Conservation (phyloP, 2,329 filamentous ascomycete genomes). For the Penicillium fuscoglaucum region DNA sequence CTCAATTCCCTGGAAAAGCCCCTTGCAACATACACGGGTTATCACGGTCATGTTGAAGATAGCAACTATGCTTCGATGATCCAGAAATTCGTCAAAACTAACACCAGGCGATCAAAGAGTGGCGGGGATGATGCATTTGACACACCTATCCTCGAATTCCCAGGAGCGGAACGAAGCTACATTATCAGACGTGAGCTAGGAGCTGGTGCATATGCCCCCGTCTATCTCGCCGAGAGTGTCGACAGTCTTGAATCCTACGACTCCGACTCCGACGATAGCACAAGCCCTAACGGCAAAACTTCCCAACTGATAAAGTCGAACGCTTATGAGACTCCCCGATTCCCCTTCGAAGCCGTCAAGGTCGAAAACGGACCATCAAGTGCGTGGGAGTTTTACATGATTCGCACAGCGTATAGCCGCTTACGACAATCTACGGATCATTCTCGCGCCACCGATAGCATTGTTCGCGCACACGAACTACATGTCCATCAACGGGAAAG, state of each 20-base stretch:
- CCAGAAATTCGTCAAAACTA: slow-evolving; percentile 73
- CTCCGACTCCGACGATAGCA: slow-evolving; percentile 37
- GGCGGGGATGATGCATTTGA: slow-evolving; percentile 61
- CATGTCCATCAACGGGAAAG: slow-evolving; percentile 89
- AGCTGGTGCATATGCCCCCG: slow-evolving; percentile 89
- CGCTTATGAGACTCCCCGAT: slow-evolving; percentile 39
- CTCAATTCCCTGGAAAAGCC: slow-evolving; percentile 72
- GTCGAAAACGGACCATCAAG: slow-evolving; percentile 81
- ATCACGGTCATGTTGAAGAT: slow-evolving; percentile 67
- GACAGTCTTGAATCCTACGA: slow-evolving; percentile 48
- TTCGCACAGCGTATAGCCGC: slow-evolving; percentile 75
- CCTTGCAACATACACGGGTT: slow-evolving; percentile 73
- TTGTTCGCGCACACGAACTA: slow-evolving; percentile 83
- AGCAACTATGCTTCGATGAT: slow-evolving; percentile 73
- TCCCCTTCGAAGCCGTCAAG: slow-evolving; percentile 81
- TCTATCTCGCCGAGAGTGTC: slow-evolving; percentile 83
- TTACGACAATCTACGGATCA: slow-evolving; percentile 62
- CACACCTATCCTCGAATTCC: slow-evolving; percentile 67
- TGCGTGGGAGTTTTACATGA: slow-evolving; percentile 96
- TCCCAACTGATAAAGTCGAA: slow-evolving; percentile 47
- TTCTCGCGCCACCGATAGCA: slow-evolving; percentile 68
- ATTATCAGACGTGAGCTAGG: slow-evolving; percentile 82
- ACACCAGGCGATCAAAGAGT: slow-evolving; percentile 52
- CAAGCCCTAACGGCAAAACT: slow-evolving; percentile 52
- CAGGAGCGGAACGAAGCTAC: slow-evolving; percentile 66